Conservation (phyloP, 768 basidiomycete genomes). For the Leccinum sublutescens region DNA sequence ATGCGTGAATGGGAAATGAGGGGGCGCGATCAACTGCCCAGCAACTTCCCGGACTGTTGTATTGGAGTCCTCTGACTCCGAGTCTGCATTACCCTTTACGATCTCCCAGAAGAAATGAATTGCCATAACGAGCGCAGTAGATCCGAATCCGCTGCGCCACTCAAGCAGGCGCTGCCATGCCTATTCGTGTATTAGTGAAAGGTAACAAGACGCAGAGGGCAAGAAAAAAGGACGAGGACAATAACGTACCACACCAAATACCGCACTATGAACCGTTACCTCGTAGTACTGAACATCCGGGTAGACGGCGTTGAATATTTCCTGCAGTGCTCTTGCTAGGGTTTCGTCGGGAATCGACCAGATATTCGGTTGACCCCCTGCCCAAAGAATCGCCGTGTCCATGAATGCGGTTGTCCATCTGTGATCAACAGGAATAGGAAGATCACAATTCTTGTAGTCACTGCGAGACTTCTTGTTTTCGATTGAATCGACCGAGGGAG, state of each 20-base stretch:
- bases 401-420: background rate
- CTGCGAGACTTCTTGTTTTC: background rate
- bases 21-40: background rate
- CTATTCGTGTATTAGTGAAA: background rate
- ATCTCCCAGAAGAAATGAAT: constrained; percentile 4
- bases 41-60: background rate
- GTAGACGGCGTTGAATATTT: constrained; percentile 1
- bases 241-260: constrained; percentile 1
- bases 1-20: background rate
- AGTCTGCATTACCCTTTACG: background rate
- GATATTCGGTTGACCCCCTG: background rate
- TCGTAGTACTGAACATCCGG: background rate
- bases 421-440: background rate
- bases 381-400: constrained; percentile 6
- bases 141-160: constrained; percentile 4
- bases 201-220: background rate
- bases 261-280: background rate
- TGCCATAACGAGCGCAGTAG: background rate
- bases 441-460: background rate
- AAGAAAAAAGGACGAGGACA: too few species aligned
- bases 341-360: constrained; percentile 1
- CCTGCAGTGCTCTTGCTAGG: background rate
- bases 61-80: background rate
- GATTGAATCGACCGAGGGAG: background rate
- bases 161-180: constrained; percentile 2